Conservation (phyloP, 768 basidiomycete genomes). For the Podaxis rugospora region DNA sequence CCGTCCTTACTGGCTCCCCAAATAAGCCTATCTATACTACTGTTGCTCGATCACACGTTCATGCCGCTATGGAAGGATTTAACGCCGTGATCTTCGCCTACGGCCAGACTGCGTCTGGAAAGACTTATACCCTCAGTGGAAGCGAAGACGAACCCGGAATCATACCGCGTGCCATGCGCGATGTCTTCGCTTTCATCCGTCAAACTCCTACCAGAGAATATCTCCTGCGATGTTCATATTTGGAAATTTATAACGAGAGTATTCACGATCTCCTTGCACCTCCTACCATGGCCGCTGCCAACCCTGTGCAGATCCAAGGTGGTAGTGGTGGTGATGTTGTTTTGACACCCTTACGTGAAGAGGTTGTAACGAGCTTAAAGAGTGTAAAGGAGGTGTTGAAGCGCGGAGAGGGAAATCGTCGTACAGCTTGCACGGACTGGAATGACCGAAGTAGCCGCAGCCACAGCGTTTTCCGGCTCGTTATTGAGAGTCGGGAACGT, state of each 20-base stretch:
- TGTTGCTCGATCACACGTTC: constrained; percentile 74
- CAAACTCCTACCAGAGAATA: constrained; percentile 79
- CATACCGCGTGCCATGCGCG: constrained; percentile 88
- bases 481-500: constrained; percentile 82
- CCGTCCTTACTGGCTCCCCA: constrained; percentile 71
- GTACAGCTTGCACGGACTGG: constrained; percentile 98
- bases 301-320: constrained; percentile 74
- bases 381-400: constrained; percentile 81
- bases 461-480: constrained; percentile 91
- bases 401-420: constrained; percentile 80
- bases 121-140: constrained; percentile 60
- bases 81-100: constrained; percentile 96
- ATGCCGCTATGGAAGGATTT: constrained; percentile 94
- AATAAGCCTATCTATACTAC: constrained; percentile 78
- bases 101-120: constrained; percentile 80
- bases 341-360: constrained; percentile 79
- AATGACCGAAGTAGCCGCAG: constrained; percentile 93
- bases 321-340: constrained; percentile 54
- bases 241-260: constrained; percentile 96
- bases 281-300: constrained; percentile 43
- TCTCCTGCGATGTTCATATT: constrained; percentile 91
- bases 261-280: constrained; percentile 85
- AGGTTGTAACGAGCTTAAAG: constrained; percentile 89
- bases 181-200: constrained; percentile 83
- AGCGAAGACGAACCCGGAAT: constrained; percentile 86